Evolutionary conservation across 768 basidiomycete genomes (phyloP).

Genomic region (Trametes cubensis): DNA sequence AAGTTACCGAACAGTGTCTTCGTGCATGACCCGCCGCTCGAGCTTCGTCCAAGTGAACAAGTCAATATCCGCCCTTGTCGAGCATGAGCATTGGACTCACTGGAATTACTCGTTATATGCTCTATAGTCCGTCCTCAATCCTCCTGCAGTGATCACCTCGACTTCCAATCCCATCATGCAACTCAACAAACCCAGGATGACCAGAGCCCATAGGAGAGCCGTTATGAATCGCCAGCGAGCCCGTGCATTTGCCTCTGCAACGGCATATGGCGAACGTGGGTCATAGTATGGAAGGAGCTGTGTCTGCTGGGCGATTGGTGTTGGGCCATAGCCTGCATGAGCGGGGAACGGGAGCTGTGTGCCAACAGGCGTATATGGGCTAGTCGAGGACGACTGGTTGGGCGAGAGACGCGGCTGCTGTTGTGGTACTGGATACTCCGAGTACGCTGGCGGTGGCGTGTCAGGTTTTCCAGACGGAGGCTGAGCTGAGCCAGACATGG

Average conservation of each 20-base stretch:
- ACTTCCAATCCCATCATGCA: conserved; percentile 32
- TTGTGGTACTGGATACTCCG: conserved; percentile 20
- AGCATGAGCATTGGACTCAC: too few relatives aligned
- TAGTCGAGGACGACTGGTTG: conserved; percentile 17
- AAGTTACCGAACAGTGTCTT: too few relatives aligned
- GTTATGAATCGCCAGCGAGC: conserved; percentile 49
- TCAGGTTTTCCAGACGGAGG: conserved; percentile 25
- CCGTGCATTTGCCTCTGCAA: conserved; percentile 40
- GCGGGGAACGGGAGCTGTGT: conserved; percentile 22
- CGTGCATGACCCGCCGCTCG: too few relatives aligned
- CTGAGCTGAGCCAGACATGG: conserved; percentile 14
- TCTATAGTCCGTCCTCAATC: conserved; percentile 4
- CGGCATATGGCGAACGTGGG: conserved; percentile 42
- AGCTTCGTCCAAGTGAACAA: too few relatives aligned
- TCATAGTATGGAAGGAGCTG: conserved; percentile 49
- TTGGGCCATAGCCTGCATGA: conserved; percentile 40
- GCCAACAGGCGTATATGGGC: conserved; percentile 11
- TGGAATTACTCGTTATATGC: background rate
- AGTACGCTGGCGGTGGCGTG: conserved; percentile 33
- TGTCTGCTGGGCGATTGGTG: conserved; percentile 42
- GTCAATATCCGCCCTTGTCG: too few relatives aligned
- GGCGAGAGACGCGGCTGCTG: conserved; percentile 2
- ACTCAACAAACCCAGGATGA: conserved; percentile 36
- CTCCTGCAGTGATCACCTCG: conserved; percentile 20
- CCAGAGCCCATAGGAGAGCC: conserved; percentile 43